Evolutionary conservation across 108 stramenopile species (phyloP).

Genomic region (Epithemia pelagica): DNA sequence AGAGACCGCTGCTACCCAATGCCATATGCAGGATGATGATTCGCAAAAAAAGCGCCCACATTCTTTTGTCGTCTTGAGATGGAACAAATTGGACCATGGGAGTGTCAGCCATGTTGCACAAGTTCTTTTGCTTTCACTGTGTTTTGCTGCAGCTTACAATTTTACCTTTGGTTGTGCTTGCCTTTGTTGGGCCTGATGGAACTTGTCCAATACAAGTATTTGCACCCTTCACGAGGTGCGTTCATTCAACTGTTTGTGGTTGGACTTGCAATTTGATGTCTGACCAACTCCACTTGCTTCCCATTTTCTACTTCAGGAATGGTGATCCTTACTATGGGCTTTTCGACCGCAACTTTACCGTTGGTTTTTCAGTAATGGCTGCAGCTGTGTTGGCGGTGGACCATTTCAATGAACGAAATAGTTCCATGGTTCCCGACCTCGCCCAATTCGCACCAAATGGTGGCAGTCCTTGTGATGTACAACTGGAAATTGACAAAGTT

Average conservation of each 20-base stretch:
- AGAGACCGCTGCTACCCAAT: too few species aligned
- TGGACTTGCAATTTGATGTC: too few species aligned
- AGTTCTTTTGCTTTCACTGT: too few species aligned
- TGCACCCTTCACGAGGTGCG: background rate
- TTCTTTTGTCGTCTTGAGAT: too few species aligned
- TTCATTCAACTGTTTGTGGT: background rate
- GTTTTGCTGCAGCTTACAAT: too few species aligned
- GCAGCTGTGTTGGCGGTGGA: constrained; percentile 10
- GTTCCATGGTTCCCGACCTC: constrained; percentile 15
- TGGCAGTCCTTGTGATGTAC: background rate
- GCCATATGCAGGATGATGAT: too few species aligned
- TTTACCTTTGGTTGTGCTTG: too few species aligned
- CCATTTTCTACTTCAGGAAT: background rate
- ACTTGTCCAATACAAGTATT: background rate
- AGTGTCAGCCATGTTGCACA: too few species aligned
- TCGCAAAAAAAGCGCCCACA: too few species aligned
- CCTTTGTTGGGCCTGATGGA: background rate
- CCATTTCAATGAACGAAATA: constrained; percentile 18
- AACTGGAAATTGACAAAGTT: background rate
- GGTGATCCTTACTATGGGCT: background rate
- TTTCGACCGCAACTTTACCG: background rate
- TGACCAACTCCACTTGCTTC: too few species aligned
- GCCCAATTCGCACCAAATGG: background rate
- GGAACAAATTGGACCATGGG: too few species aligned
- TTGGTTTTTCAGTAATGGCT: constrained; percentile 17